Base-by-base conservation (phyloP, 441 rosid species). In the Arabidopsis lyrata region DNA sequence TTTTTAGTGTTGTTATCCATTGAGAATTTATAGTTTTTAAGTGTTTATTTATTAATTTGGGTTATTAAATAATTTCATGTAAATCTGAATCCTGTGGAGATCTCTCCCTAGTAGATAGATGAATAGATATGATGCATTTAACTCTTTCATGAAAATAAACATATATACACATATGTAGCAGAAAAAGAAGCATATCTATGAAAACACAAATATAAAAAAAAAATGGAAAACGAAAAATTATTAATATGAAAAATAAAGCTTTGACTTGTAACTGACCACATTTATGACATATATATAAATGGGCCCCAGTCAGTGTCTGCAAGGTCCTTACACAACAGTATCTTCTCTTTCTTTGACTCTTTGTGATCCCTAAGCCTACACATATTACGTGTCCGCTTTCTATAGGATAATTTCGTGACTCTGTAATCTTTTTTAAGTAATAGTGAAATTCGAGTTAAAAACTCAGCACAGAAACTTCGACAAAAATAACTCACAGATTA, bases 201-300 rank as follows among this genome's bases (percentile, higher is more conserved):
- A 31, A 68, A 67, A 68, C 24, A 64, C 10, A 3, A 44, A 10
- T 2, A 39, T 11, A 27, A 4, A 6, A 29, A 29, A 24, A 29
- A 5, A 29, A 29, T 3, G 31, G 31, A 29, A 29, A 29, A 29
- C 31, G 31, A 4, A 31, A 47, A 12, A 20, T 2, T 15, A 4
- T n/a, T 27, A 52, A 14, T 34, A 63, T 18, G 0, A 54, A 66
- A 44, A 49, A 2, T n/a, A 35, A 5, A 49, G 14, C 70, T 75
- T 77, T 71, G 80, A 77, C 80, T 72, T 59, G 47, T 71, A 66
- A 77, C 77, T 72, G 77, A 66, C 80, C 35, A 65, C 54, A 77
- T 77, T 72, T 72, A 77, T 65, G 68, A 64, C 34, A 63, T 38
- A 63, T 42, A 13, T 42, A 45, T 8, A 58, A 16, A n/a, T 32